Evolutionary conservation across 2,329 filamentous ascomycete genomes (phyloP).

Genomic region (Furcasterigmium furcatum): DNA sequence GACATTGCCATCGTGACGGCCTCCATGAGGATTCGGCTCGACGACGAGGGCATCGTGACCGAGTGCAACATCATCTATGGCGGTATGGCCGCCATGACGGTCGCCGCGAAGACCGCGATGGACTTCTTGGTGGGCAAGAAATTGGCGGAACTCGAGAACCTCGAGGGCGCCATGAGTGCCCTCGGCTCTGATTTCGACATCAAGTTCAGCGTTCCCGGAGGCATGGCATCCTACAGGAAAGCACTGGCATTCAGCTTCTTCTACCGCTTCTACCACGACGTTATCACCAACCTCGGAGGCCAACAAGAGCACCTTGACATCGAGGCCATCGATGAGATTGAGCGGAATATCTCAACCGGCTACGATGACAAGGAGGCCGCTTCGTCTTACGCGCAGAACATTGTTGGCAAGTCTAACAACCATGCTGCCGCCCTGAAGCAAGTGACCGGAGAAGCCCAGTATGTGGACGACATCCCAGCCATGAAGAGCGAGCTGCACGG

Average conservation of each 20-base stretch:
- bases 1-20: slow-evolving; percentile 97
- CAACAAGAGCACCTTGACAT: slow-evolving; percentile 52
- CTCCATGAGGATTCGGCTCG: slow-evolving; percentile 72
- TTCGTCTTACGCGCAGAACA: slow-evolving; percentile 73
- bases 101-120: slow-evolving; percentile 78
- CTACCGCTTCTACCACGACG: slow-evolving; percentile 94
- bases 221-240: slow-evolving; percentile 96
- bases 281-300: slow-evolving; percentile 60
- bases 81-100: slow-evolving; percentile 89
- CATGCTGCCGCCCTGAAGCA: slow-evolving; percentile 94
- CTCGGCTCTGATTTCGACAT: slow-evolving; percentile 89
- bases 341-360: slow-evolving; percentile 77
- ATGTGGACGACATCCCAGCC: slow-evolving; percentile 90
- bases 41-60: slow-evolving; percentile 66
- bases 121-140: slow-evolving; percentile 73
- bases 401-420: slow-evolving; percentile 80
- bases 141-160: slow-evolving; percentile 75
- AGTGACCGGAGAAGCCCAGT: slow-evolving; percentile 89
- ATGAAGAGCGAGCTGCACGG: slow-evolving; percentile 87
- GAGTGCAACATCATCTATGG: slow-evolving; percentile 84
- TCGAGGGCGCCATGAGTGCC: slow-evolving; percentile 87
- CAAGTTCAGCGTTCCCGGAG: slow-evolving; percentile 85
- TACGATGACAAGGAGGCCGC: slow-evolving; percentile 74
- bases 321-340: slow-evolving; percentile 79
- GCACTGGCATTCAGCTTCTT: slow-evolving; percentile 91